Conservation (phyloP, 805 yeast genomes). For the Metschnikowia hibisci region DNA sequence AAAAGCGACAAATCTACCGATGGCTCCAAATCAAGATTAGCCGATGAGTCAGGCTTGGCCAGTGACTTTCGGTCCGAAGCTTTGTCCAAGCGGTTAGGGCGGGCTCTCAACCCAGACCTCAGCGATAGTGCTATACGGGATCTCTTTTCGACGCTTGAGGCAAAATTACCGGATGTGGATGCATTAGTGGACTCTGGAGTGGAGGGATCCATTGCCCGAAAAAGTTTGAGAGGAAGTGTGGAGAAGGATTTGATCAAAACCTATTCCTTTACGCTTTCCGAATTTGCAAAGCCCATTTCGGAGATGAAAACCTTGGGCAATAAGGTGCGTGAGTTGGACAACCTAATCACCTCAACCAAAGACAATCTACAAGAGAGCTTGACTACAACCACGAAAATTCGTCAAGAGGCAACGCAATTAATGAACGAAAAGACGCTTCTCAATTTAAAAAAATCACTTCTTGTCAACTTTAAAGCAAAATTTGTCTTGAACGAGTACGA, state of each 20-base stretch:
- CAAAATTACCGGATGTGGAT: constrained; percentile 27
- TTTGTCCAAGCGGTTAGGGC: constrained; percentile 43
- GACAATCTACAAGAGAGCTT: constrained; percentile 32
- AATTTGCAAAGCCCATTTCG: constrained; percentile 29
- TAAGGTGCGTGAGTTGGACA: constrained; percentile 11
- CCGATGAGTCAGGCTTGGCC: neutral
- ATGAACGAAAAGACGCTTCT: constrained; percentile 30
- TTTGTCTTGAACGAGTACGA: constrained; percentile 74
- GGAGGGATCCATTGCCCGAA: constrained; percentile 57
- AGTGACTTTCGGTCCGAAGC: constrained; percentile 12
- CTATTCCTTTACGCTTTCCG: constrained; percentile 38
- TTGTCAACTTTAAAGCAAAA: constrained; percentile 51
- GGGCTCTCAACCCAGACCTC: constrained; percentile 46
- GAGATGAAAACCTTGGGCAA: constrained; percentile 20
- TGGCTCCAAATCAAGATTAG: neutral
- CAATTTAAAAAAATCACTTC: constrained; percentile 47
- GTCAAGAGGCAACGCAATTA: constrained; percentile 23
- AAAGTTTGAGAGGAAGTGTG: constrained; percentile 54
- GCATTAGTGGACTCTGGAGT: constrained; percentile 45
- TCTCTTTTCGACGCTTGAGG: constrained; percentile 28
- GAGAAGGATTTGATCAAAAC: constrained; percentile 58
- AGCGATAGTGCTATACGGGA: constrained; percentile 33
- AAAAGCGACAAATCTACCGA: neutral
- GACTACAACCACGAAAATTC: constrained; percentile 21
- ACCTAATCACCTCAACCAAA: constrained; percentile 32